Evolutionary conservation across 768 basidiomycete genomes (phyloP).

Genomic region (Floccularia luteovirens): DNA sequence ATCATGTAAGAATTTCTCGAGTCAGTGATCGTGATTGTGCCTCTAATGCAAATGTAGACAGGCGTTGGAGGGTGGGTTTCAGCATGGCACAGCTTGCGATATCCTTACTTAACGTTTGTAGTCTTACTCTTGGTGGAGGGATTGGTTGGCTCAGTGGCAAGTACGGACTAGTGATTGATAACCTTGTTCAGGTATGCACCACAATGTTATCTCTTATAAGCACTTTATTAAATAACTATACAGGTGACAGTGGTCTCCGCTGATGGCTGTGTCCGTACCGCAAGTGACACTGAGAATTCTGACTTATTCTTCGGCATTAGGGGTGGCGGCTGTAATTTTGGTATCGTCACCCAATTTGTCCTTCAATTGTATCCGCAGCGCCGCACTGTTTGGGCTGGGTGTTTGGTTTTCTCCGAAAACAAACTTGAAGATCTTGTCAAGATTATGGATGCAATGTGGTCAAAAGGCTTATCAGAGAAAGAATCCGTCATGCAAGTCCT

Average conservation of each 20-base stretch:
- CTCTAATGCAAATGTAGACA: conserved; percentile 15
- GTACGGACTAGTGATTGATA: conserved; percentile 31
- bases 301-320: conserved; percentile 37
- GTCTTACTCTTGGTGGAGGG: conserved; percentile 36
- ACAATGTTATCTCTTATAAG: background rate
- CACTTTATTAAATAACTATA: background rate
- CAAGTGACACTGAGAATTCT: conserved; percentile 15
- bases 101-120: conserved; percentile 6
- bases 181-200: conserved; percentile 17
- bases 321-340: conserved; percentile 36
- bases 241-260: conserved; percentile 28
- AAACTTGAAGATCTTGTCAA: conserved; percentile 13
- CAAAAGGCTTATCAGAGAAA: conserved; percentile 19
- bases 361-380: conserved; percentile 32
- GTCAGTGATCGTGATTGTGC: background rate
- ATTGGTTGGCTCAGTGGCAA: conserved; percentile 31
- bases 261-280: conserved; percentile 21
- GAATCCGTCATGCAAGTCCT: conserved; percentile 18
- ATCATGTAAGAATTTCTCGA: conserved; percentile 22
- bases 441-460: conserved; percentile 20
- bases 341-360: conserved; percentile 37
- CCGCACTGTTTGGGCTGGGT: conserved; percentile 28
- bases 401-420: conserved; percentile 16
- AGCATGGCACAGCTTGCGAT: background rate
- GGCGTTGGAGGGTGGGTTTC: conserved; percentile 32